A percentile compares a stretch with the other conserved stretches of the same genome.
phyloP scores from a whole-genome alignment of 768 basidiomycete species.

The Pleurotus sapidus region DNA sequence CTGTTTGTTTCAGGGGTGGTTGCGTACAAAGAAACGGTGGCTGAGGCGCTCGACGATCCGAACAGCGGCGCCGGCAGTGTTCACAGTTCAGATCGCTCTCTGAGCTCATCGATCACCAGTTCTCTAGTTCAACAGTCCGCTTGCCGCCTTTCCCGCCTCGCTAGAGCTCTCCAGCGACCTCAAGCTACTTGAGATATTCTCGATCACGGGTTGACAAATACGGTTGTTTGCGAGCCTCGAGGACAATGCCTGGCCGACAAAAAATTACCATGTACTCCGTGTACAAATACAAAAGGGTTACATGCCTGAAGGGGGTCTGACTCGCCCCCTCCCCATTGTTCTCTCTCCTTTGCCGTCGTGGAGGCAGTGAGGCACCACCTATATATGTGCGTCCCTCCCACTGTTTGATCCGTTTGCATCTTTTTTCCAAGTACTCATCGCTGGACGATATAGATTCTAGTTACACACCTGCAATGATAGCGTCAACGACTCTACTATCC shows the following conservation, averaged over 20 bases:
- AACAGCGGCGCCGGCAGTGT: no score
- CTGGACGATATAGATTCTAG: conserved; percentile 2
- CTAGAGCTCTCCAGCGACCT: no score
- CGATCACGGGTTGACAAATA: no score
- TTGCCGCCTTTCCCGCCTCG: no score
- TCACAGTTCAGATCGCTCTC: no score
- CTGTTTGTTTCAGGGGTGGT: no score
- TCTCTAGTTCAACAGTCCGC: no score
- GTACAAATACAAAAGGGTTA: neutral
- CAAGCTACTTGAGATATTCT: no score
- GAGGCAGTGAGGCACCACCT: neutral
- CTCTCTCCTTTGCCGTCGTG: neutral
- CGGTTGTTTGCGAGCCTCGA: neutral
- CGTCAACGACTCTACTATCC: neutral
- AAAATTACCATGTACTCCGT: neutral
- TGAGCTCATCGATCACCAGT: no score
- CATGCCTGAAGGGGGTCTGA: neutral
- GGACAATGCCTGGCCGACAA: neutral
- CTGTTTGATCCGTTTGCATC: neutral
- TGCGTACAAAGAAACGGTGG: no score
- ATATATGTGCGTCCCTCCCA: neutral
- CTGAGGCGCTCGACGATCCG: no score
- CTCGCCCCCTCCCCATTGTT: neutral
- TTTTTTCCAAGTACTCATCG: neutral
- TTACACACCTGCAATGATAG: neutral